phyloP scores from a whole-genome alignment of 768 basidiomycete species.

The Boletus rex-veris region DNA sequence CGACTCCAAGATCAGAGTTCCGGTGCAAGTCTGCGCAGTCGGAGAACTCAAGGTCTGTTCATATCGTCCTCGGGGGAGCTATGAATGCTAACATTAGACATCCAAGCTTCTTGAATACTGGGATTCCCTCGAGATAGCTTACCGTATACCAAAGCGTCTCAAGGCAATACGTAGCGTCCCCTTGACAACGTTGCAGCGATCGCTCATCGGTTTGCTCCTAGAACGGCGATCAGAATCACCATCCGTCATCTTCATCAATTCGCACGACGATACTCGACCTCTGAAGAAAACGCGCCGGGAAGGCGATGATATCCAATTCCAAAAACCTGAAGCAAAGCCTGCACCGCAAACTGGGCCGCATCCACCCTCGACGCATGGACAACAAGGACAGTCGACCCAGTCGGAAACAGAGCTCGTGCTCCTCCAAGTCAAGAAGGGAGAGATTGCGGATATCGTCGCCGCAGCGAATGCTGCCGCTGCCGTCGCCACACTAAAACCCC shows the following conservation, averaged over 20 bases:
- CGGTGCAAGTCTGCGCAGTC: slow-evolving; percentile 55
- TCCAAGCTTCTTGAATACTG: slow-evolving; percentile 74
- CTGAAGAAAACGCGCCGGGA: slow-evolving; percentile 32
- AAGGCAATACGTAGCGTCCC: slow-evolving; percentile 34
- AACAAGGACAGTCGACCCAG: too few relatives aligned
- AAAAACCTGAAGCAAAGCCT: slow-evolving; percentile 3
- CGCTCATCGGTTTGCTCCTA: slow-evolving; percentile 7
- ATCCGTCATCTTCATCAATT: slow-evolving; percentile 16
- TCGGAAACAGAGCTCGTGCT: too few relatives aligned
- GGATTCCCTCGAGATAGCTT: slow-evolving; percentile 71
- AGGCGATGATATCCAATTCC: slow-evolving; percentile 23
- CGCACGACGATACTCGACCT: slow-evolving; percentile 30
- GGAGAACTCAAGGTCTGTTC: slow-evolving; percentile 58
- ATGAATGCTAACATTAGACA: background rate
- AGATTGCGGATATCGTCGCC: slow-evolving; percentile 41
- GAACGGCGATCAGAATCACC: slow-evolving; percentile 29
- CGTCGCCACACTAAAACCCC: slow-evolving; percentile 8
- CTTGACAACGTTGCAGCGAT: background rate
- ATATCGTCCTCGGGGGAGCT: background rate
- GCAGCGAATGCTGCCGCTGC: slow-evolving; percentile 35
- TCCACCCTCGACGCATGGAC: too few relatives aligned
- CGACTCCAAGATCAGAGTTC: slow-evolving; percentile 67
- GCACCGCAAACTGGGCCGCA: background rate
- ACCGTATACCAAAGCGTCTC: slow-evolving; percentile 79
- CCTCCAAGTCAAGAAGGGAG: slow-evolving; percentile 18